Evolutionary conservation across 208 protist genomes (phyloP), one percentile per base, ranked within the genome.

Genomic region (Leishmania aethiopica): DNA sequence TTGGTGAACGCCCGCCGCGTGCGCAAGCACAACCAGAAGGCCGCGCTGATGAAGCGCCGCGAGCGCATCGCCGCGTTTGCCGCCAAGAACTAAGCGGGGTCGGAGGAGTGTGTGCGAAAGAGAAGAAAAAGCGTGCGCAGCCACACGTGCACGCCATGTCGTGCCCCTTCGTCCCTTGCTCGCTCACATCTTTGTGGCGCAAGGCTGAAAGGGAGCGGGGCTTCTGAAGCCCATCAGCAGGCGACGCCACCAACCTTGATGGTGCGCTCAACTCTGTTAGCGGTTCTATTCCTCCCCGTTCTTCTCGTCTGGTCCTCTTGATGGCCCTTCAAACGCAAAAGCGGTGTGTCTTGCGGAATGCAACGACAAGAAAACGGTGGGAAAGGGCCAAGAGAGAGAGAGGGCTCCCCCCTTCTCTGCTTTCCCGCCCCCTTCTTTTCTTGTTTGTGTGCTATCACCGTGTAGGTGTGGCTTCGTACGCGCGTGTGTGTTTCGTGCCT

Each of bases 1-100:
- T 84, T 96, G 75, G 81, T 95, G 75, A 97, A 96, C 91, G 82
- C 92, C 79, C 94, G 93, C 86, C 90, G 90, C 70, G 93, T 96
- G 71, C 91, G 92, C 86, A 97, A 96, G 93, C 87, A 92, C 86
- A 97, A 97, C 91, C 91, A 97, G 88, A 94, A 95, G 89, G 88
- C 82, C n/a, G 86, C 89, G 73, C 86, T 95, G 79, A 93, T 94
- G 86, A 82, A 86, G 49, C 93, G 93, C 85, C 90, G 92, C 66
- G 93, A 89, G 82, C 90, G 92, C 85, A 87, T 96, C 75, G 91
- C 92, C 75, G 86, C 86, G 25, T 88, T 92, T 75, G 78, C 79
- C 62, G 69, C 89, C 74, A 87, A 88, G 84, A 82, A 92, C 75
- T 86, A 83, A 78, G 59, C 62, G 6, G 51, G 42, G 35, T 42